These are phyloP conservation scores for Globomyces sp. DNA, from an alignment of 371 early-diverging fungal genomes.

Conservation along the genomic window DNA sequence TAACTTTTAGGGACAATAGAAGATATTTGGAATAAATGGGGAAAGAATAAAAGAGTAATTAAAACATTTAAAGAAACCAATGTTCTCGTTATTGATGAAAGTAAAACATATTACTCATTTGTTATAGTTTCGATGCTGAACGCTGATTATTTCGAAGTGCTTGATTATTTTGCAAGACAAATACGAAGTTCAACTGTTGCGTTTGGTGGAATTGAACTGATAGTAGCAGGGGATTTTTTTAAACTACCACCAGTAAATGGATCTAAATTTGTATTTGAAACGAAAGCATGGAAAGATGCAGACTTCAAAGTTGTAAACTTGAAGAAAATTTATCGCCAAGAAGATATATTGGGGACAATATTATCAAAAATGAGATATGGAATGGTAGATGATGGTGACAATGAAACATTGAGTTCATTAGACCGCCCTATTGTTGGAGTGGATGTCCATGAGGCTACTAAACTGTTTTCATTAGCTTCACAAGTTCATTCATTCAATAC, in stretches of 20 bases:
- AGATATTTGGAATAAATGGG: too few species aligned
- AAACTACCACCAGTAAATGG: constrained; percentile 60
- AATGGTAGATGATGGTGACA: not conserved
- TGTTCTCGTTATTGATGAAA: too few species aligned
- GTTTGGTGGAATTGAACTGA: constrained; percentile 59
- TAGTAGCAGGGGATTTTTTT: constrained; percentile 56
- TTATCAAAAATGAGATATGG: not conserved
- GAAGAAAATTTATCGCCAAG: not conserved
- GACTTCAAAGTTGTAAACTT: not conserved
- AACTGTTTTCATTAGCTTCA: not conserved
- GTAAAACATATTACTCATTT: too few species aligned
- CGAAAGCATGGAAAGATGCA: too few species aligned
- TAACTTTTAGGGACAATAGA: too few species aligned
- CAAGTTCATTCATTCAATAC: not conserved
- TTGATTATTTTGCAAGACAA: not conserved
- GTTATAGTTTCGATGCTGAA: not conserved
- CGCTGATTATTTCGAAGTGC: not conserved
- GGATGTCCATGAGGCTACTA: not conserved
- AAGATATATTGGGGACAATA: not conserved
- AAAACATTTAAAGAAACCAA: too few species aligned
- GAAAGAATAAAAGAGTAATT: too few species aligned
- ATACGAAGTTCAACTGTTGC: constrained; percentile 11
- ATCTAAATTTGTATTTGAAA: too few species aligned
- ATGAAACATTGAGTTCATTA: not conserved
- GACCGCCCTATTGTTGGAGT: not conserved